Base-by-base conservation (phyloP, 1,284 basidiomycete genomes). In the Apiotrichum sp. region DNA sequence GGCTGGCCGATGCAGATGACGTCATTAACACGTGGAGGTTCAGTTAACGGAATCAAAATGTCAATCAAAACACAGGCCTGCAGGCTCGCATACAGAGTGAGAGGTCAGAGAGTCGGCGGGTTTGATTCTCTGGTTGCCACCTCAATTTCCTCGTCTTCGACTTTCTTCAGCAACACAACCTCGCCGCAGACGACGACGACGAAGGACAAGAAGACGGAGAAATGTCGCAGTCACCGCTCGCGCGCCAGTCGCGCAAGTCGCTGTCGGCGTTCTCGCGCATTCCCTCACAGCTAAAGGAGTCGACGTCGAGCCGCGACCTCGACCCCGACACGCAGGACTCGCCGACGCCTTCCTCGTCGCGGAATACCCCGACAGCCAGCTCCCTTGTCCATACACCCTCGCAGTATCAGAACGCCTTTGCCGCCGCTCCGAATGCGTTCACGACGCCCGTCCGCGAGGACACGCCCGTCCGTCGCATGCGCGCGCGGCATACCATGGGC, bases 151-250 rank as follows among this genome's bases (percentile, higher is more conserved):
- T 29, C 29, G 29, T 29, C 29, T 29, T 22, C 22, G 22, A 29
- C 29, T 29, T 29, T 29, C 29, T 29, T 29, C 29, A 29, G 3
- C 29, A 29, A 29, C 29, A 29, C 29, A 29, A 29, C 29, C 3
- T 29, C 29, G 29, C 29, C 29, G 29, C 29, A 29, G 29, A 29
- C 29, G 29, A 29, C 29, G 29, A 29, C 29, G 29, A 29, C 29
- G 29, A 29, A 29, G 29, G 29, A 29, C 29, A 29, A 29, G 29
- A 29, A 29, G 29, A 29, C 29, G 29, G 29, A 29, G 29, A 29
- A 29, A 73, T 74, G 72, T 74, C 72, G 10, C 70, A 72, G 58
- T 72, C 70, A n/a, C 71, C 69, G 1, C 60, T 74, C 1, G 68
- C 70, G 31, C 57, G 69, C 2, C 63, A 63, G 9, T 64, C 67